Evolutionary conservation across 2,329 filamentous ascomycete genomes (phyloP), one percentile per base, ranked within the genome.

Genomic region (Lasiodiplodia gonubiensis): DNA sequence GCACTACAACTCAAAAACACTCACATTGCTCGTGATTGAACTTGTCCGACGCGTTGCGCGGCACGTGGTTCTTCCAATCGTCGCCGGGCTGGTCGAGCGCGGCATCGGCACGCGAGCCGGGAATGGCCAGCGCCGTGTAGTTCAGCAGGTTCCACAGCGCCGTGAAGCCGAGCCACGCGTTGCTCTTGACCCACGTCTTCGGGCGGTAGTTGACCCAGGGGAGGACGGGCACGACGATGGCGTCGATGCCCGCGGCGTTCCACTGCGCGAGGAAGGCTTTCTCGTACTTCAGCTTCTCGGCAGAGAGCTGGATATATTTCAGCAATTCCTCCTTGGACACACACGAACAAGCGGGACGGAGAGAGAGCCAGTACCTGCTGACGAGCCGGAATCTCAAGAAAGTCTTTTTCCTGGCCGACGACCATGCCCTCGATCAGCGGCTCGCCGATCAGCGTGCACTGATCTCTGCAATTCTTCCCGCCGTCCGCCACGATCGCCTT

Each of bases 101-200:
- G 1, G 57, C 27, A 61, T 67, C 67, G 11, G 55, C 69, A 2
- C 18, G 57, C 10, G 49, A 51, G 23, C 53, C 67, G 4, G 69
- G 69, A 1, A 70, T 27, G 16, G 63, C 52, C 30, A 70, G 53
- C 11, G 68, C 64, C 4, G 69, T 33, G 33, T 70, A 70, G 52
- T 70, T 70, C 12, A 77, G 63, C 46, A 76, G 68, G 55, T 76
- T 76, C 72, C 72, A 77, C 18, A 75, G 49, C 30, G 75, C 75
- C 10, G 75, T 75, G 55, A 76, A 77, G 2, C 74, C 72, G 1
- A 75, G 70, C 72, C 74, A 75, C 52, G 69, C 70, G 33, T 71
- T 72, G 18, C 67, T 69, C 21, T 70, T 70, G 6, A 72, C 70
- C 69, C 70, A 70, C 30, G 67, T 65, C 68, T 70, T 71, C 8